These are phyloP conservation scores for Talaromyces liani DNA, from an alignment of 495 filamentous ascomycete genomes.

Conservation along the genomic window DNA sequence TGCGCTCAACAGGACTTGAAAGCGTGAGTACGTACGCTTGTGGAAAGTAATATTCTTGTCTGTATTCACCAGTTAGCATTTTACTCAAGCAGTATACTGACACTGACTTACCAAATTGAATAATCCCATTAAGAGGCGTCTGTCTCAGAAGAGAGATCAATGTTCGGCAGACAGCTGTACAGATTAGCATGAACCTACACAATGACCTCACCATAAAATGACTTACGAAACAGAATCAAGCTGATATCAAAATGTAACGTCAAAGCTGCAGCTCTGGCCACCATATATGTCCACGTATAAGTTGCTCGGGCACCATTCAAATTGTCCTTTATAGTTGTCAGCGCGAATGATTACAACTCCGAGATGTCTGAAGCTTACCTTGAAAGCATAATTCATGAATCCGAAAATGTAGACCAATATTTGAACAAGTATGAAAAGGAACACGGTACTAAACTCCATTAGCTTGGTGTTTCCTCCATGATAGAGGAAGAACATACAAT, in stretches of 20 bases:
- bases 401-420: conserved; percentile 63
- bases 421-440: conserved; percentile 60
- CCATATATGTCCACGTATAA: conserved; percentile 64
- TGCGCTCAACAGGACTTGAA: conserved; percentile 1
- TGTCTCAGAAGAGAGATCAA: conserved; percentile 68
- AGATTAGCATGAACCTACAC: conserved; percentile 1
- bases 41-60: conserved; percentile 80
- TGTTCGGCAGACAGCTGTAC: conserved; percentile 60
- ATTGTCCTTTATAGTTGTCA: conserved; percentile 39
- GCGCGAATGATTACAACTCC: background rate
- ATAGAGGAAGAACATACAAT: conserved; percentile 44
- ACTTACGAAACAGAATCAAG: conserved; percentile 57
- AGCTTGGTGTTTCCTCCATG: conserved; percentile 7
- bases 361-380: conserved; percentile 21
- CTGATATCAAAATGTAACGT: conserved; percentile 70
- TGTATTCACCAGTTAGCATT: conserved; percentile 14
- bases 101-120: conserved; percentile 52
- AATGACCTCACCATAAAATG: background rate
- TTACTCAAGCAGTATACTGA: background rate
- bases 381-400: conserved; percentile 67
- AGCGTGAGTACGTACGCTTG: conserved; percentile 36
- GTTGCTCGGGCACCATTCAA: conserved; percentile 50
- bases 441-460: conserved; percentile 49
- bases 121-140: conserved; percentile 68
- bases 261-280: conserved; percentile 62